phyloP scores from a whole-genome alignment of 1,284 basidiomycete genomes.

The Pisolithus thermaeus region DNA sequence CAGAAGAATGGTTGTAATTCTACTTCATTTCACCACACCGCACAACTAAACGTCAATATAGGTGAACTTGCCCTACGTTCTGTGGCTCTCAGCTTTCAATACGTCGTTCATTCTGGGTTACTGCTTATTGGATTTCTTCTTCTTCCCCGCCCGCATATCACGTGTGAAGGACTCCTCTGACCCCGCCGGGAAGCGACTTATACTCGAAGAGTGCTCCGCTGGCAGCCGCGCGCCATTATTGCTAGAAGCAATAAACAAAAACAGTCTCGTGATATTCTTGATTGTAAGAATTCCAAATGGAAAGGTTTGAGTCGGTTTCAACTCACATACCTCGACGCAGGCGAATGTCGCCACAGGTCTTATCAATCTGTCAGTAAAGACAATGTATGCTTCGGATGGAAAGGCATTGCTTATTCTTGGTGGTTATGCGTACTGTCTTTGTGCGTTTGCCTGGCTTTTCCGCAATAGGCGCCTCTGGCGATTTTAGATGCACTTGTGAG shows the following conservation, averaged over 20 bases:
- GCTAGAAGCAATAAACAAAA: constrained; percentile 78
- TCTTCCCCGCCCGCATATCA: constrained; percentile 47
- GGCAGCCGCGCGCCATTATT: constrained; percentile 46
- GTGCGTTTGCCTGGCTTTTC: constrained; percentile 53
- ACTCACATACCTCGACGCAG: constrained; percentile 33
- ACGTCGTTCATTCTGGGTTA: constrained; percentile 82
- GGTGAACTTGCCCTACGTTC: constrained; percentile 86
- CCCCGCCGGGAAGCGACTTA: constrained; percentile 26
- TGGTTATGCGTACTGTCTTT: constrained; percentile 58
- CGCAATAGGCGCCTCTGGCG: constrained; percentile 19
- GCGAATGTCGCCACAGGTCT: constrained; percentile 87
- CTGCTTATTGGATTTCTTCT: constrained; percentile 66
- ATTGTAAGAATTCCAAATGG: constrained; percentile 45
- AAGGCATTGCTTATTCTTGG: constrained; percentile 62
- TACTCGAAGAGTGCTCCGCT: constrained; percentile 22
- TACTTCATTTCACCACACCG: neutral
- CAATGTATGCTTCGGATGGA: constrained; percentile 69
- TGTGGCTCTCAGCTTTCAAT: constrained; percentile 91
- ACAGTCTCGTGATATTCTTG: constrained; percentile 79
- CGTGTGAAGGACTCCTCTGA: constrained; percentile 25
- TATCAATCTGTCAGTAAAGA: constrained; percentile 76
- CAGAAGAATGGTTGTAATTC: constrained; percentile 61
- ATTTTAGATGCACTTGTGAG: constrained; percentile 8
- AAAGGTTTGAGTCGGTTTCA: neutral
- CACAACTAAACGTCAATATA: constrained; percentile 24